Conservation (phyloP, 306 rosid species). For the Cucurbita moschata region DNA sequence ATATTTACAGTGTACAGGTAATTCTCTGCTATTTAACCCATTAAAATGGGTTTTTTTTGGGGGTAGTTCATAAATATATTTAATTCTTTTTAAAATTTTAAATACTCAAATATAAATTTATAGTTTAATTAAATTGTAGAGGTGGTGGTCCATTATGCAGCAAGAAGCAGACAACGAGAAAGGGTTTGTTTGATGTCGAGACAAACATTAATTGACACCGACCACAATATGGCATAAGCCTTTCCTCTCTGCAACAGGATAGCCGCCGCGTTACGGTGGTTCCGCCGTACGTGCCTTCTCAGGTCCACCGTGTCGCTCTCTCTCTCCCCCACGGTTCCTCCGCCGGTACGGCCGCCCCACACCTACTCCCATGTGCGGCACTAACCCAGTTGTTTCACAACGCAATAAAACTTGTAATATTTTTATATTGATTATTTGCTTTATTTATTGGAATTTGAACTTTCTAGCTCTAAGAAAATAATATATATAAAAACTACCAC, state of each 20-base stretch:
- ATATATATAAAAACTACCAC: no score
- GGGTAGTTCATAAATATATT: no score
- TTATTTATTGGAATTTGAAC: no score
- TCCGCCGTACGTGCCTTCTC: background rate
- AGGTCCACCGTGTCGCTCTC: background rate
- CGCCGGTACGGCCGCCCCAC: background rate
- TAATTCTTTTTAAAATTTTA: no score
- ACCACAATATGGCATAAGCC: background rate
- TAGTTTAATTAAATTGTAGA: background rate
- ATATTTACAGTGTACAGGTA: background rate
- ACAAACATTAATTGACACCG: background rate
- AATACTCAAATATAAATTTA: no score
- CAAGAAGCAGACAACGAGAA: background rate
- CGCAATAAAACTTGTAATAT: background rate
- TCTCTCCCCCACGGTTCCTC: background rate
- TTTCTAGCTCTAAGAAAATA: no score
- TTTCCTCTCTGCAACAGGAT: background rate
- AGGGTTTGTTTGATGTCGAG: background rate
- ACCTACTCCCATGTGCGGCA: background rate
- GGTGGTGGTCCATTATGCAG: background rate
- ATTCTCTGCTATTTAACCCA: background rate
- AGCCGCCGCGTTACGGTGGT: background rate
- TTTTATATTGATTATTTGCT: no score
- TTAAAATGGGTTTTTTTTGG: no score
- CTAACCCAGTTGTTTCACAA: background rate